phyloP scores from a whole-genome alignment of 2,329 filamentous ascomycete genomes.

The Ophiostoma angusticollis region DNA sequence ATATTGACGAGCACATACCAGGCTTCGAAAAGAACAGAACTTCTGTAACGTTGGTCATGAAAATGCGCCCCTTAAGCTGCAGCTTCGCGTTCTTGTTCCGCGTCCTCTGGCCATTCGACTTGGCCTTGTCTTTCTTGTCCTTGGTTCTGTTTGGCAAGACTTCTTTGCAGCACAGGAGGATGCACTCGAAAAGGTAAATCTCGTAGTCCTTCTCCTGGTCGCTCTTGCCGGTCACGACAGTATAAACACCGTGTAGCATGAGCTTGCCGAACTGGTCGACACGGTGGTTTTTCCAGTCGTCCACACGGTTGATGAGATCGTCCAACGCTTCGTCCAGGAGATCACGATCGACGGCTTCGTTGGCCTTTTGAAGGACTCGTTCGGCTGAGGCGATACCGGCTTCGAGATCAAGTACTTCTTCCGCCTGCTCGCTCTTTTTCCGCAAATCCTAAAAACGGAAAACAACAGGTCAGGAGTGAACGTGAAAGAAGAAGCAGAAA shows the following conservation, averaged over 20 bases:
- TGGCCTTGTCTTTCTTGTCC: constrained; percentile 58
- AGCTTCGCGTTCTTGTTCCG: constrained; percentile 63
- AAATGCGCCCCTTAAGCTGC: constrained; percentile 92
- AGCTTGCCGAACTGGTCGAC: constrained; percentile 86
- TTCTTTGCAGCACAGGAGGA: constrained; percentile 94
- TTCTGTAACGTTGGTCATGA: constrained; percentile 98
- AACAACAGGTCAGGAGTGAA: too few species aligned
- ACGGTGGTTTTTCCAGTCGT: constrained; percentile 92
- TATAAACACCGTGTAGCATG: constrained; percentile 78
- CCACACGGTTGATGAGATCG: constrained; percentile 70
- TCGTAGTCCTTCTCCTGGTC: constrained; percentile 96
- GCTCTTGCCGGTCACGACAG: constrained; percentile 77
- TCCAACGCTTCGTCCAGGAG: constrained; percentile 71
- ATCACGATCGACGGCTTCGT: constrained; percentile 81
- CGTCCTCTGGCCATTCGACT: constrained; percentile 41
- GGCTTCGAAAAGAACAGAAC: constrained; percentile 79
- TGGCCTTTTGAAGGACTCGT: constrained; percentile 69
- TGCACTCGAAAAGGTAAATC: constrained; percentile 93
- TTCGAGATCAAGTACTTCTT: constrained; percentile 57
- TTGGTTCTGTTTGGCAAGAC: constrained; percentile 71
- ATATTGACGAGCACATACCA: too few species aligned
- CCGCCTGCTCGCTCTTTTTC: constrained; percentile 69
- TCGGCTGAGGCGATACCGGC: constrained; percentile 72
- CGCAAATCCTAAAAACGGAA: constrained; percentile 50
- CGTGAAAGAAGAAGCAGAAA: too few species aligned